phyloP scores from a whole-genome alignment of 495 filamentous ascomycete genomes.

The Aspergillus cristatus region DNA sequence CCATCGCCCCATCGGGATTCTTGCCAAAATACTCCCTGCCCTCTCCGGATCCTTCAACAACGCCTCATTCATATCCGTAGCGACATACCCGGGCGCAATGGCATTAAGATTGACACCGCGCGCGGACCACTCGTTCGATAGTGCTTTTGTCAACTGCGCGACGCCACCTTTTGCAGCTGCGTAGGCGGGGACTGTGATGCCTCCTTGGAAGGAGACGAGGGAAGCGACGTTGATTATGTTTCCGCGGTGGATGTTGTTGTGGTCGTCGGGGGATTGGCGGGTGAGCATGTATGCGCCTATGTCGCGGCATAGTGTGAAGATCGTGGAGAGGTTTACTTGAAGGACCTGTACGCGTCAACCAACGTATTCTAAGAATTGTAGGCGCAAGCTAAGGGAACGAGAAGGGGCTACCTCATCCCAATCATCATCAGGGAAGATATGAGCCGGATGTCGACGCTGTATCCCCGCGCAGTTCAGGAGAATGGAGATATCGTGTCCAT shows the following conservation, averaged over 20 bases:
- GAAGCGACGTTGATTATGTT: slow-evolving; percentile 75
- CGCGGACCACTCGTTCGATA: slow-evolving; percentile 73
- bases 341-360: slow-evolving; percentile 46
- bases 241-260: slow-evolving; percentile 44
- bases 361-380: background rate
- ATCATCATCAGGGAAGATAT: slow-evolving; percentile 61
- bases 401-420: slow-evolving; percentile 62
- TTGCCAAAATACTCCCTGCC: slow-evolving; percentile 54
- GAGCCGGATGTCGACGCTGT: slow-evolving; percentile 62
- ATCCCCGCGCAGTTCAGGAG: slow-evolving; percentile 83
- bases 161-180: slow-evolving; percentile 75
- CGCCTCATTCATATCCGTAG: slow-evolving; percentile 79
- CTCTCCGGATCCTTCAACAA: slow-evolving; percentile 57
- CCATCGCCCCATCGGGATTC: slow-evolving; percentile 75
- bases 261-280: slow-evolving; percentile 28
- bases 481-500: slow-evolving; percentile 54
- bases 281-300: slow-evolving; percentile 70
- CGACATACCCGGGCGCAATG: slow-evolving; percentile 67
- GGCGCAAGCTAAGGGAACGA: too few species aligned
- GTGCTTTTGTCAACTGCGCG: slow-evolving; percentile 68
- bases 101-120: slow-evolving; percentile 66
- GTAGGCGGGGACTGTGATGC: slow-evolving; percentile 75
- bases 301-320: slow-evolving; percentile 71
- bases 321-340: slow-evolving; percentile 69
- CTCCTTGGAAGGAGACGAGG: slow-evolving; percentile 75